A percentile compares a stretch with the other conserved stretches of the same genome.
These are phyloP conservation scores for Sporothrix schenckii DNA, from an alignment of 2,329 filamentous ascomycete genomes.

Conservation along the genomic window DNA sequence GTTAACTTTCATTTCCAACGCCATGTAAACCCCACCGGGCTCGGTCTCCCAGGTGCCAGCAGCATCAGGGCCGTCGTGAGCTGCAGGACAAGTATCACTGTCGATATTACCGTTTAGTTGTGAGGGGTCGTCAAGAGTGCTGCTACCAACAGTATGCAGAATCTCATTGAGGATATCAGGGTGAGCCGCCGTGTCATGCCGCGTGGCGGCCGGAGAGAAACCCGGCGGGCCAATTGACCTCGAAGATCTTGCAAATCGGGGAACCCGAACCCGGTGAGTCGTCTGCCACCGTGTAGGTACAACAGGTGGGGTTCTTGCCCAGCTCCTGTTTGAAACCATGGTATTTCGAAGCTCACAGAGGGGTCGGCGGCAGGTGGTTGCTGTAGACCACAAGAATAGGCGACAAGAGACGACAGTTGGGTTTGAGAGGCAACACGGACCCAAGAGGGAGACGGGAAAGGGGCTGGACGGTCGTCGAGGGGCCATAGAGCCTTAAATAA, in stretches of 20 bases:
- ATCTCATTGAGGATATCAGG: neutral
- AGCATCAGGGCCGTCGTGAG: neutral
- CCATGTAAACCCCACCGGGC: constrained; percentile 72
- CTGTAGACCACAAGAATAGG: neutral
- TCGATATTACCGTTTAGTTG: neutral
- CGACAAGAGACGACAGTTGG: neutral
- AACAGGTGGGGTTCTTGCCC: neutral
- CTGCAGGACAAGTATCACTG: neutral
- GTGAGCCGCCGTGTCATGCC: neutral
- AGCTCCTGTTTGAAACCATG: neutral
- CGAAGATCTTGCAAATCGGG: neutral
- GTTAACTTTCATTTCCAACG: constrained; percentile 72
- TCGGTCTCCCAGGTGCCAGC: neutral
- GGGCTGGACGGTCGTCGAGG: no score
- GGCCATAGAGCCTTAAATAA: no score
- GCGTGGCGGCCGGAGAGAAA: neutral
- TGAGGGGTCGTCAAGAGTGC: neutral
- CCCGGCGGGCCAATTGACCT: neutral
- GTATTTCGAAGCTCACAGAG: no score
- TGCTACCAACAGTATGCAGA: neutral
- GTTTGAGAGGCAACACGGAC: neutral
- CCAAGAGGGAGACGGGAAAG: neutral
- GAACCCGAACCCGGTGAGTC: neutral
- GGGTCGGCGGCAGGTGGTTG: neutral
- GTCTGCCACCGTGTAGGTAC: neutral